Evolutionary conservation across 2,329 filamentous ascomycete genomes (phyloP).

Genomic region (Ceratocystis alfenasii): DNA sequence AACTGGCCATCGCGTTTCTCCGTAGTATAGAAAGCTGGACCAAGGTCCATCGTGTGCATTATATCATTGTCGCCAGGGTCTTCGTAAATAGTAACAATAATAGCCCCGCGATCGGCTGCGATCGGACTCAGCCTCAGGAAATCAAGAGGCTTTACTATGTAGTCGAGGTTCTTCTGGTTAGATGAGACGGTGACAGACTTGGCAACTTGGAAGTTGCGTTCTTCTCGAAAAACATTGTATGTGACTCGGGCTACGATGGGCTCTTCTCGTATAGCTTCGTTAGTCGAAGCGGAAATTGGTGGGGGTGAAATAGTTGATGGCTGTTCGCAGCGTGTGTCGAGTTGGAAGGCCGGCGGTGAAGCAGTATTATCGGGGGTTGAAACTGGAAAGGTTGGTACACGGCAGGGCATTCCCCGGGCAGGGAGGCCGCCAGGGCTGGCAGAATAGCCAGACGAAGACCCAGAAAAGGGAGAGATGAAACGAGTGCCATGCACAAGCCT

Average conservation of each 20-base stretch:
- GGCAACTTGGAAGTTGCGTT: constrained; percentile 75
- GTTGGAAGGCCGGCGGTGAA: constrained; percentile 25
- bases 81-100: constrained; percentile 73
- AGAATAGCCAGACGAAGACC: constrained; percentile 33
- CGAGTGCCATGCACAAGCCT: constrained; percentile 58
- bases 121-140: constrained; percentile 58
- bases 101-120: constrained; percentile 54
- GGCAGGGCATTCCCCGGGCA: constrained; percentile 33
- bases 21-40: constrained; percentile 57
- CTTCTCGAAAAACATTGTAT: constrained; percentile 67
- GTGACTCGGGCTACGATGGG: constrained; percentile 73
- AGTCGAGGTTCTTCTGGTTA: constrained; percentile 54
- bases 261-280: constrained; percentile 37
- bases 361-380: constrained; percentile 26
- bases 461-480: constrained; percentile 36
- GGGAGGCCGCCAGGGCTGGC: constrained; percentile 33
- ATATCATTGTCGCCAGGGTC: constrained; percentile 64
- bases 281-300: constrained; percentile 27
- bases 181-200: constrained; percentile 58
- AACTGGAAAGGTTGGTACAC: constrained; percentile 16
- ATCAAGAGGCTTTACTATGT: constrained; percentile 72
- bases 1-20: constrained; percentile 41
- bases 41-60: constrained; percentile 58
- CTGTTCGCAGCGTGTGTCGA: constrained; percentile 33
- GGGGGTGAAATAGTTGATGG: constrained; percentile 30